Conservation (phyloP, 1,284 basidiomycete species). For the Ganoderma resinaceum region DNA sequence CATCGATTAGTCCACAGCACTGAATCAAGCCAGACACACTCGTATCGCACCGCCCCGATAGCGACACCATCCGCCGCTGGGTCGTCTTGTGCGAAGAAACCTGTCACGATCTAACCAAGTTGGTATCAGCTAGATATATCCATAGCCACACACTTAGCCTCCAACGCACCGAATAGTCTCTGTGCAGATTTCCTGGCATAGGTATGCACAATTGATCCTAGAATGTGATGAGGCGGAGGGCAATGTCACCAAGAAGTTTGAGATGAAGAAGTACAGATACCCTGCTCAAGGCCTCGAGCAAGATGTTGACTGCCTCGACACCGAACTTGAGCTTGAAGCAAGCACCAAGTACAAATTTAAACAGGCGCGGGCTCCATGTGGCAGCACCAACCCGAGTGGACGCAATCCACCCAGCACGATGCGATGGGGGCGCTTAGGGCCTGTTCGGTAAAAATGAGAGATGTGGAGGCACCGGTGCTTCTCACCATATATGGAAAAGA, state of each 20-base stretch:
- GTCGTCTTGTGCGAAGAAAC: constrained; percentile 44
- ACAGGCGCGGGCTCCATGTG: too few species aligned
- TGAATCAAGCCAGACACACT: neutral
- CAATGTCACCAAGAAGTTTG: neutral
- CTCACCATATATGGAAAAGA: too few species aligned
- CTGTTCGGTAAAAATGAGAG: too few species aligned
- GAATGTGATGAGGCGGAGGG: neutral
- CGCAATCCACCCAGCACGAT: too few species aligned
- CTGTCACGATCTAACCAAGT: constrained; percentile 36
- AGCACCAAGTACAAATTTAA: neutral
- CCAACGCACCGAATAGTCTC: constrained; percentile 12
- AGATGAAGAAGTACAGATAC: neutral
- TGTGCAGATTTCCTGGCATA: neutral
- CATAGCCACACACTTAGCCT: neutral
- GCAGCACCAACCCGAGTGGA: too few species aligned
- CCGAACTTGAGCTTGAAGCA: neutral
- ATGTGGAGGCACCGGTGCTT: too few species aligned
- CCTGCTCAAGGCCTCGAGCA: neutral
- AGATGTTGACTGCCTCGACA: neutral
- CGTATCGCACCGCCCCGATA: constrained; percentile 39
- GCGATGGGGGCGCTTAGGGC: too few species aligned
- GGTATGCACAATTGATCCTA: neutral
- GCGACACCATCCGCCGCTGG: constrained; percentile 29
- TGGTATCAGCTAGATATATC: neutral
- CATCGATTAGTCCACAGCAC: neutral